Base-by-base conservation (phyloP, 345 rosid genomes). In the Rhodamnia rubescens region DNA sequence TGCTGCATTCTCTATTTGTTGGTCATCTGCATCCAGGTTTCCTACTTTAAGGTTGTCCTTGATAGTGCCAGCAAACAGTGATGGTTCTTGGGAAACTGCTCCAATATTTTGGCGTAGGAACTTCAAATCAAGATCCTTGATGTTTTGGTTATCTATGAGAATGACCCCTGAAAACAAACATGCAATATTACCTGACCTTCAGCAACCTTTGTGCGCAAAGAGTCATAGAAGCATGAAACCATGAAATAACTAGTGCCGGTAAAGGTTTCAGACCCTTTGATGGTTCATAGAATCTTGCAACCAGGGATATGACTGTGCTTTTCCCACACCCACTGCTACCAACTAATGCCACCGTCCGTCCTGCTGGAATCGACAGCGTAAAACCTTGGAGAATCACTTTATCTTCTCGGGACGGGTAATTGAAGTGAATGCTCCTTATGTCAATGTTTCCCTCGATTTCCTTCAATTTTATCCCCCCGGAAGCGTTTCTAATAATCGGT, bases 291-390 rank as follows among this genome's bases (percentile, higher is more conserved):
- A 94, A 92, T 82, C 96, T 92, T 49, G 91, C 83, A 61, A 94
- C 92, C 21, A 94, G 88, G 83, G 93, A 92, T 74, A 94, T 90
- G 83, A 90, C 42, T 12, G 95, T 93, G 84, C 93, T 92, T 87
- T 94, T 94, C 83, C 96, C 95, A 26, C 93, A 94, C 2, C 96
- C 94, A 47, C 96, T 94, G 44, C 90, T 90, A 3, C 96, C 95
- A 18, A 94, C 95, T 74, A 93, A 85, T 11, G 94, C 94, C 47
- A 92, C 88, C 53, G 82, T 92, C 85, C 91, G 91, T 85, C 95
- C 94, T 26, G 94, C 91, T 40, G 94, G 93, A 86, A 94, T 91
- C 47, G 92, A 90, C 85, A 93, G 50, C 13, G 95, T 91, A 82
- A 94, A 90, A 51, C 94, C 94, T 61, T 84, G 88, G 11, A 94